A percentile compares a stretch with the other conserved stretches of the same genome.
These are phyloP conservation scores for Rhodosorus marinus DNA, from an alignment of 23 red algal species.

Conservation along the genomic window DNA sequence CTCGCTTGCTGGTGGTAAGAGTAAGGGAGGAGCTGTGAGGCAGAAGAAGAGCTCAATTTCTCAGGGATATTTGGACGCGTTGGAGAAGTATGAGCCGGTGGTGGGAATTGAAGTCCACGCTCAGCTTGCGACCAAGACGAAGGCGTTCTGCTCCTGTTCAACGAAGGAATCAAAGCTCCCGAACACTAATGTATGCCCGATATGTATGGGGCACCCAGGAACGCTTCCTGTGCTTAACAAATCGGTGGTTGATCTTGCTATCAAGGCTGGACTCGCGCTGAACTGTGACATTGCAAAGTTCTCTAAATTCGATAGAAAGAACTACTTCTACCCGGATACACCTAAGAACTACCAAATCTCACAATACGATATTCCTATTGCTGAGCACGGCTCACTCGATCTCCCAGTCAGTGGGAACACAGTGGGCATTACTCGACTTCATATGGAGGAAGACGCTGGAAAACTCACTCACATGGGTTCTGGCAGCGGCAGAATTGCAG, in stretches of 20 bases:
- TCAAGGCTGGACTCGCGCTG: constrained; percentile 58
- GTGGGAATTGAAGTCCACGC: constrained; percentile 91
- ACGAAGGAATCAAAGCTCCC: constrained; percentile 21
- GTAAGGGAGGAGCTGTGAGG: constrained; percentile 5
- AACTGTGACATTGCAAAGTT: constrained; percentile 32
- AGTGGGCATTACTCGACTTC: constrained; percentile 53
- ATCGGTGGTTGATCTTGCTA: constrained; percentile 59
- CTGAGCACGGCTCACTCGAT: constrained; percentile 30
- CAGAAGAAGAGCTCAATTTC: constrained; percentile 33
- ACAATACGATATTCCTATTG: constrained; percentile 57
- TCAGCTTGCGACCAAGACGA: constrained; percentile 61
- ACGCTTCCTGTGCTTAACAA: constrained; percentile 70
- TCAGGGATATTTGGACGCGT: constrained; percentile 25
- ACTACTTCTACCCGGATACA: constrained; percentile 96
- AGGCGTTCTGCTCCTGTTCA: constrained; percentile 75
- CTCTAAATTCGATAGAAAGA: constrained; percentile 73
- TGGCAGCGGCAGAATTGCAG: constrained; percentile 25
- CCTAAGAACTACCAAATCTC: constrained; percentile 98
- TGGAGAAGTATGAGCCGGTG: constrained; percentile 64
- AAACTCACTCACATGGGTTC: constrained; percentile 63
- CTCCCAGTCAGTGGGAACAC: constrained; percentile 31
- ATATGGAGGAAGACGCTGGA: constrained; percentile 91
- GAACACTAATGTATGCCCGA: constrained; percentile 75
- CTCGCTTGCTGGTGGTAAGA: constrained; percentile 3
- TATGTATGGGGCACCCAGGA: constrained; percentile 79